Conservation (phyloP, 1,284 basidiomycete species). For the Xanthoconium separans region DNA sequence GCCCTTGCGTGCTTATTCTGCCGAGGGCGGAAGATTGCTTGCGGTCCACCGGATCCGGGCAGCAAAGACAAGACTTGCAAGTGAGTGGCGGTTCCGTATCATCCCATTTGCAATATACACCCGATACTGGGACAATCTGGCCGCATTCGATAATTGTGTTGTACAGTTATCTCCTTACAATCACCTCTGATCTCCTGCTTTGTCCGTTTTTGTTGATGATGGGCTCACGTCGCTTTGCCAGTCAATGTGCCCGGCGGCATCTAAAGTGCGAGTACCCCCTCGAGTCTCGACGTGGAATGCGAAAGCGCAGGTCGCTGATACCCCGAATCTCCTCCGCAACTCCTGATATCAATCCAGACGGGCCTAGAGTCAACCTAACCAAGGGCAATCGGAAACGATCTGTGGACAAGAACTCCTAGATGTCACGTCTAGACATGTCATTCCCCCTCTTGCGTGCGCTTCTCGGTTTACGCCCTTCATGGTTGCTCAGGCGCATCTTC, state of each 20-base stretch:
- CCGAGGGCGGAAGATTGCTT: constrained; percentile 63
- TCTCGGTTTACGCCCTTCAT: constrained; percentile 6
- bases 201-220: constrained; percentile 8
- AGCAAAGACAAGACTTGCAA: constrained; percentile 59
- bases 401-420: constrained; percentile 25
- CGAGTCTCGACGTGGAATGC: constrained; percentile 58
- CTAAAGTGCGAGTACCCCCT: constrained; percentile 59
- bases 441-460: constrained; percentile 7
- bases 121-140: neutral
- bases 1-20: constrained; percentile 62
- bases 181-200: constrained; percentile 24
- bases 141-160: neutral
- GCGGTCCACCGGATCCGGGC: constrained; percentile 50
- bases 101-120: neutral
- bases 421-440: neutral
- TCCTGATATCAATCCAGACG: constrained; percentile 24
- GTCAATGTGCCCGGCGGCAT: constrained; percentile 60
- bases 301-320: constrained; percentile 45
- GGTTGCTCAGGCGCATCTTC: neutral
- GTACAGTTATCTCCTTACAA: constrained; percentile 19
- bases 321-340: constrained; percentile 27
- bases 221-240: constrained; percentile 33
- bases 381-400: constrained; percentile 32
- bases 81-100: constrained; percentile 39
- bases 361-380: constrained; percentile 18